Conservation (phyloP, 1,284 basidiomycete species). For the Phaffia rhodozyma region DNA sequence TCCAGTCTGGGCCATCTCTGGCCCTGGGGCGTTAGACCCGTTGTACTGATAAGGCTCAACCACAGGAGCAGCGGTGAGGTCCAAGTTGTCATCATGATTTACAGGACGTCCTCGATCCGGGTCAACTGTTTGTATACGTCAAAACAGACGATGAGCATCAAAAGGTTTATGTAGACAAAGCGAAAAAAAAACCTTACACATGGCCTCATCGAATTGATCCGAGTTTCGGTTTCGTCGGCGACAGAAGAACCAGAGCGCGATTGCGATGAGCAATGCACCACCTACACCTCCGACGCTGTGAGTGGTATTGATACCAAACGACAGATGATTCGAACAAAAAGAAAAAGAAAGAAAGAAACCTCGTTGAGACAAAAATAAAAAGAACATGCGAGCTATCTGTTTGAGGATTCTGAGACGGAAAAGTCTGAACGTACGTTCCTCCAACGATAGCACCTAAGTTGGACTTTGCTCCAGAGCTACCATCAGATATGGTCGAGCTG, state of each 20-base stretch:
- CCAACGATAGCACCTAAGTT: constrained; percentile 18
- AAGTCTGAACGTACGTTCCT: constrained; percentile 7
- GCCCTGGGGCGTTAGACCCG: neutral
- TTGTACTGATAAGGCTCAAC: constrained; percentile 15
- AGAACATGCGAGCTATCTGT: neutral
- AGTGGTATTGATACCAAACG: neutral
- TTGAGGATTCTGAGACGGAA: neutral
- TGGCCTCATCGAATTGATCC: constrained; percentile 16
- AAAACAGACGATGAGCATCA: neutral
- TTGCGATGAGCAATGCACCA: constrained; percentile 14
- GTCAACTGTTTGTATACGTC: constrained; percentile 2
- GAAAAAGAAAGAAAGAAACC: neutral
- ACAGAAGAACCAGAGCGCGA: constrained; percentile 13
- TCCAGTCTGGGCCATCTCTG: constrained; percentile 15
- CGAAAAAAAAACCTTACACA: constrained; percentile 7
- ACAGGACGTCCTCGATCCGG: constrained; percentile 16
- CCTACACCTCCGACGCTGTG: constrained; percentile 16
- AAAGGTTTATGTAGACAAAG: neutral
- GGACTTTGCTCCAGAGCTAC: neutral
- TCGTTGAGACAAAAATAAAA: neutral
- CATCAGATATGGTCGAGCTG: neutral
- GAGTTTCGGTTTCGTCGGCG: constrained; percentile 3
- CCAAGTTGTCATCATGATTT: constrained; percentile 11
- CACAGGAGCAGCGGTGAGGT: constrained; percentile 11
- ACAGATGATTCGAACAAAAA: neutral